Base-by-base conservation (phyloP, 805 yeast genomes). In the Lipomyces mesembrius region DNA sequence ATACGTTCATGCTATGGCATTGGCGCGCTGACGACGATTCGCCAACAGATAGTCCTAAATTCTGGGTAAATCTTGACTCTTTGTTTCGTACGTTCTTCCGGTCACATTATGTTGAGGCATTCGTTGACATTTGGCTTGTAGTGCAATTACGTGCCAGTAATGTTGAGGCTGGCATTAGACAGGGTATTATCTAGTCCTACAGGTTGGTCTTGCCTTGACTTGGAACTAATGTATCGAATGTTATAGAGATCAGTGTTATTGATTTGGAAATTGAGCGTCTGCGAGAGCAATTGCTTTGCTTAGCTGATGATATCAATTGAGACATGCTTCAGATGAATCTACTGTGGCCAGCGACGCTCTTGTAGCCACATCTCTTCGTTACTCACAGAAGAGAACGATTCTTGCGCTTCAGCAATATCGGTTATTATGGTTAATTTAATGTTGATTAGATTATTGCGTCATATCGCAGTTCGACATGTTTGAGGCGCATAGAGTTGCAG, bases 11-110 rank as follows among this genome's bases (percentile, higher is more conserved):
- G 14, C 55, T 9, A 20, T 27, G 17, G 55, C n/a, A 7, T 52
- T n/a, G 55, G 32, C 8, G 17, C 14, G 14, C 55, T 6, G 27
- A 52, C 55, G 9, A 17, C n/a, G n/a, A 22, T 22, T 52, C 29
- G 9, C 27, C 32, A 52, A 27, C 55, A 52, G 55, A 25, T 27
- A 12, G 32, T 25, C 27, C 55, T 14, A 52, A 52, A 22, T 27
- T n/a, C 27, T 52, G 55, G 55, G 55, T 52, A 27, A 52, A 52
- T 7, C 55, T 52, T 12, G 55, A 52, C 55, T 20, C 55, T 0
- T 22, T 22, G 29, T 52, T 52, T 52, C 27, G 32, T 25, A 25
- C 14, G 55, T 52, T 52, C 29, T 12, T 3, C 17, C 32, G 32
- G n/a, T 25, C 7, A 6, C 25, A 22, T 52, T 22, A 25, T 2